Percentiles rank a stretch among this genome's conserved stretches.
Conservation (phyloP, 2,329 filamentous ascomycete genomes). For the Talaromyces amestolkiae region DNA sequence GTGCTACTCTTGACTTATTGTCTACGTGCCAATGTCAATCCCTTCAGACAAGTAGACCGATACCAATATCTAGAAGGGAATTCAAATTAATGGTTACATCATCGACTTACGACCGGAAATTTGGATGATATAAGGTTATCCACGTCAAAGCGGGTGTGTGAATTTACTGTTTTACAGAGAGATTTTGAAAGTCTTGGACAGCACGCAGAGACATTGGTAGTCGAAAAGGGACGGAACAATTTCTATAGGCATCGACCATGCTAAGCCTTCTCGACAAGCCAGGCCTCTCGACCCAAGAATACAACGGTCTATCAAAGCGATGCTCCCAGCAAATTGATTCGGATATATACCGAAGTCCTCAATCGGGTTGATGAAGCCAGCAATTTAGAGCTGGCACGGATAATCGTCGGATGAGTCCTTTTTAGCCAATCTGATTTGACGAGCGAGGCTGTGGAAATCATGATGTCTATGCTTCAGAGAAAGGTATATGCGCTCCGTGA, state of each 20-base stretch:
- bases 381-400: neutral
- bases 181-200: neutral
- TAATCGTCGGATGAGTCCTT: neutral
- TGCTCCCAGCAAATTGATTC: neutral
- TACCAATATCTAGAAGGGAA: neutral
- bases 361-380: neutral
- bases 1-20: neutral
- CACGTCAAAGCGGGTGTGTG: neutral
- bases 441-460: neutral
- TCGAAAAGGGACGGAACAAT: neutral
- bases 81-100: neutral
- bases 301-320: neutral
- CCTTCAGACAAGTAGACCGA: neutral
- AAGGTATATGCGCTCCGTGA: neutral
- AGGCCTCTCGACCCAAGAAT: neutral
- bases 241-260: constrained; percentile 2
- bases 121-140: neutral
- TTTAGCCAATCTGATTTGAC: neutral
- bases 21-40: neutral
- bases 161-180: neutral
- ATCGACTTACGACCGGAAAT: constrained; percentile 3
- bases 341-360: neutral
- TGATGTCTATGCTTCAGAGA: neutral
- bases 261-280: constrained; percentile 3
- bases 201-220: neutral